Conservation (phyloP, 179 eudicot genomes). For the Vitellaria paradoxa region DNA sequence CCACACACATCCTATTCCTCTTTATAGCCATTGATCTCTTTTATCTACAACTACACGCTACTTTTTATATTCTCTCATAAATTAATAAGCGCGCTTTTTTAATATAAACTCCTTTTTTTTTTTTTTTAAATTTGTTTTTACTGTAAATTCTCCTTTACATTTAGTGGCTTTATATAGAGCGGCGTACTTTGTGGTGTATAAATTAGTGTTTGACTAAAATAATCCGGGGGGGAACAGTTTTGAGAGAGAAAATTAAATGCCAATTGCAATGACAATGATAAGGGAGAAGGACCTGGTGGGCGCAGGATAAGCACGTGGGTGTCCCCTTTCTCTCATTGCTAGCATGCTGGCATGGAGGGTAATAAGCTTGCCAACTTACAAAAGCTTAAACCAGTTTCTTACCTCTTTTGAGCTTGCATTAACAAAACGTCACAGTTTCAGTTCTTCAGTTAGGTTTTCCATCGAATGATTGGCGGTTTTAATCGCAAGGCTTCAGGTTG, state of each 20-base stretch:
- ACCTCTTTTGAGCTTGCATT: neutral
- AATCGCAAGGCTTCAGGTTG: conserved; percentile 6
- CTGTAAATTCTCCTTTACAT: neutral
- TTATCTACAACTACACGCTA: conserved; percentile 8
- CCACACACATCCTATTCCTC: conserved; percentile 7
- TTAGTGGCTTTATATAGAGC: conserved; percentile 6
- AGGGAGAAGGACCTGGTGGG: conserved; percentile 32
- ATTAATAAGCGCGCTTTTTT: neutral
- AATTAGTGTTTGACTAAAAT: conserved; percentile 29
- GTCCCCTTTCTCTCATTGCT: conserved; percentile 43
- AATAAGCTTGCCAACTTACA: neutral
- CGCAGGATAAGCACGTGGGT: conserved; percentile 68
- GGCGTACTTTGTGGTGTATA: conserved; percentile 35
- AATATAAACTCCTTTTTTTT: neutral
- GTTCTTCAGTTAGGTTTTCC: neutral
- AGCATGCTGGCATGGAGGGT: conserved; percentile 35
- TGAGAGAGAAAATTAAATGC: conserved; percentile 7
- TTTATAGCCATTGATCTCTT: neutral
- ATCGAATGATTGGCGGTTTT: conserved; percentile 13
- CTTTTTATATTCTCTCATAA: neutral
- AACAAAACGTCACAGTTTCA: conserved; percentile 9
- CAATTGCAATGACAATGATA: conserved; percentile 32
- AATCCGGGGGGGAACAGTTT: conserved; percentile 13
- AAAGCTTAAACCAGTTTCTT: neutral
- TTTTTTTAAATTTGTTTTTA: neutral